Conservation (phyloP, 139 green algal species). For the Axilococcus clingmanii region DNA sequence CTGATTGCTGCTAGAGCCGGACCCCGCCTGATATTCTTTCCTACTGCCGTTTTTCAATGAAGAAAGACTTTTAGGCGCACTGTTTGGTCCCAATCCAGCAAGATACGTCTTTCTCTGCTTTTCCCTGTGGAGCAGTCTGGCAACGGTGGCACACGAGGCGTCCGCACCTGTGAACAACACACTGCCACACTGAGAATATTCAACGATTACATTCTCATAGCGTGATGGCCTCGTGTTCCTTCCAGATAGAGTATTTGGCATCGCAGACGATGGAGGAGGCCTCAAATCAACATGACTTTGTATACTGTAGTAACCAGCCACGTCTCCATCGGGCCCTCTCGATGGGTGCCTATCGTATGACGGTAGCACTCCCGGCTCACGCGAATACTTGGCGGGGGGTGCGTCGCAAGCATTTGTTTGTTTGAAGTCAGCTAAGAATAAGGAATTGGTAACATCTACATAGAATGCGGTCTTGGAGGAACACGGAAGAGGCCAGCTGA, state of each 20-base stretch:
- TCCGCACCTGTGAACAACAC: constrained; percentile 12
- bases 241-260: not conserved
- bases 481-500: constrained; percentile 28
- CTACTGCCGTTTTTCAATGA: too few relatives aligned
- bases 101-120: constrained; percentile 13
- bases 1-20: not conserved
- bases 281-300: not conserved
- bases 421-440: constrained; percentile 11
- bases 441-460: constrained; percentile 13
- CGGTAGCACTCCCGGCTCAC: too few relatives aligned
- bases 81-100: constrained; percentile 1
- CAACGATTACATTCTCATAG: not conserved
- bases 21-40: not conserved
- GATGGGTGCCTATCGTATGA: not conserved
- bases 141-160: constrained; percentile 4
- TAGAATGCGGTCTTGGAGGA: constrained; percentile 13
- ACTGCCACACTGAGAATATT: constrained; percentile 1
- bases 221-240: not conserved
- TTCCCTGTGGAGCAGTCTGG: constrained; percentile 8
- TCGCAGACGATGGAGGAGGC: not conserved
- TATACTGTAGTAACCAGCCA: not conserved
- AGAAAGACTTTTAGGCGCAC: too few relatives aligned
- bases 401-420: not conserved
- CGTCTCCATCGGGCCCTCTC: not conserved
- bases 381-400: not conserved